A percentile compares a stretch with the other conserved stretches of the same genome.
phyloP scores from a whole-genome alignment of 352 stramenopile genomes.

The Plasmopara muralis region DNA sequence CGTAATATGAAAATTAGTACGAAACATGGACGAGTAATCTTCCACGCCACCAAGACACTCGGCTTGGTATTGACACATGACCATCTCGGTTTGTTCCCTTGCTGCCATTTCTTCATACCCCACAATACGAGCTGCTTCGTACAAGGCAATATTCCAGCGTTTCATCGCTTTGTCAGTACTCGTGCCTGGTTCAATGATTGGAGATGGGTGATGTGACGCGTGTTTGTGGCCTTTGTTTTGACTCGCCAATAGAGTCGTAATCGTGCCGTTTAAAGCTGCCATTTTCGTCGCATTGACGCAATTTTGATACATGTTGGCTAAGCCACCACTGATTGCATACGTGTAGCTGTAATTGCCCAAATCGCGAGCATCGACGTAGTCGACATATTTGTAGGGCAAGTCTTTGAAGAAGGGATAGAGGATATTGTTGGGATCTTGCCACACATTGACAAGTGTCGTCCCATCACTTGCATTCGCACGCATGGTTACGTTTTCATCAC shows the following conservation, averaged over 20 bases:
- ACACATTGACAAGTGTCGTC: conserved; percentile 27
- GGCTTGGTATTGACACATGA: conserved; percentile 40
- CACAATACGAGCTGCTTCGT: conserved; percentile 36
- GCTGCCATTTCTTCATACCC: conserved; percentile 36
- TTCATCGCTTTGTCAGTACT: conserved; percentile 27
- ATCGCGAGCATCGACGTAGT: conserved; percentile 45
- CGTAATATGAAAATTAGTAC: conserved; percentile 34
- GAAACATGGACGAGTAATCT: conserved; percentile 39
- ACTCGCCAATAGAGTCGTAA: conserved; percentile 1
- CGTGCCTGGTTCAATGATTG: conserved; percentile 16
- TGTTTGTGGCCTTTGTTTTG: background rate
- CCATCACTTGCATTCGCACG: conserved; percentile 7
- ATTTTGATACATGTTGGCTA: conserved; percentile 51
- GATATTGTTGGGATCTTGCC: conserved; percentile 29
- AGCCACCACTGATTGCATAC: conserved; percentile 38
- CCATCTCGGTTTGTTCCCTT: conserved; percentile 46
- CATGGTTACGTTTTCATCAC: conserved; percentile 29
- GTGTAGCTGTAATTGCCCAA: conserved; percentile 53
- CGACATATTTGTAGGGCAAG: conserved; percentile 31
- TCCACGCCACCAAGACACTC: conserved; percentile 41
- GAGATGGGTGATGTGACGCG: conserved; percentile 2
- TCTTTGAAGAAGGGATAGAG: conserved; percentile 65
- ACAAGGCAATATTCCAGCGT: conserved; percentile 43
- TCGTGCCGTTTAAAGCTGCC: background rate
- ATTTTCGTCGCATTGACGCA: conserved; percentile 20